Evolutionary conservation across 1,139 yeast genomes (phyloP).

Genomic region (Tardiomyces digboiensis): DNA sequence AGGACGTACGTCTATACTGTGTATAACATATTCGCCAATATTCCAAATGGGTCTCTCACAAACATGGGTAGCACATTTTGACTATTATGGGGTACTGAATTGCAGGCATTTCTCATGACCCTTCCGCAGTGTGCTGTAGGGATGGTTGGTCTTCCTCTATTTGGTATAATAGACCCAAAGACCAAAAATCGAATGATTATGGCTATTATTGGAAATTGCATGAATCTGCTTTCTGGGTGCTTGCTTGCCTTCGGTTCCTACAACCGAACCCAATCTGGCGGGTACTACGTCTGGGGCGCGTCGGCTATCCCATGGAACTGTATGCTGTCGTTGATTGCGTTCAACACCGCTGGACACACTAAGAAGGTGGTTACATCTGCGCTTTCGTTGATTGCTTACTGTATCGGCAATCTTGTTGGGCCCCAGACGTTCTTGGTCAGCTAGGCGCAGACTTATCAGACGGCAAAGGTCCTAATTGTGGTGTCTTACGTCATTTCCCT

Average conservation of each 20-base stretch:
- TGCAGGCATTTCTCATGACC: constrained; percentile 32
- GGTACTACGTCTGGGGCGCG: neutral
- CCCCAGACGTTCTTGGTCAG: constrained; percentile 43
- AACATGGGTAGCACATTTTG: constrained; percentile 35
- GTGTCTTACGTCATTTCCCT: constrained; percentile 5
- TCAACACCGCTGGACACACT: constrained; percentile 54
- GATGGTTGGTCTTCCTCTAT: constrained; percentile 1
- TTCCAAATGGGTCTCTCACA: constrained; percentile 40
- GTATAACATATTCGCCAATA: constrained; percentile 3
- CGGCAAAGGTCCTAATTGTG: constrained; percentile 28
- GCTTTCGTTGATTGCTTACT: constrained; percentile 43
- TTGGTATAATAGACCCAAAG: neutral
- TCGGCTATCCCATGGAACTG: neutral
- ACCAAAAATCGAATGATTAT: neutral
- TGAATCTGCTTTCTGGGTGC: neutral
- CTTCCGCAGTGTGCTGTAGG: constrained; percentile 29
- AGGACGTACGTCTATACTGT: constrained; percentile 39
- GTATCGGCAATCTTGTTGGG: constrained; percentile 51
- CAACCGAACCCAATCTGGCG: neutral
- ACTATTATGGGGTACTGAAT: constrained; percentile 30
- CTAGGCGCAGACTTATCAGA: constrained; percentile 43
- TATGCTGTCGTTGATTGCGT: constrained; percentile 36
- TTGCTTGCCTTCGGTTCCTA: neutral
- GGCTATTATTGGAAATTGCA: neutral
- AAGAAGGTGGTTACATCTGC: constrained; percentile 40